Evolutionary conservation across 2,329 filamentous ascomycete genomes (phyloP).

Genomic region (Aspergillus fumigatiaffinis): DNA sequence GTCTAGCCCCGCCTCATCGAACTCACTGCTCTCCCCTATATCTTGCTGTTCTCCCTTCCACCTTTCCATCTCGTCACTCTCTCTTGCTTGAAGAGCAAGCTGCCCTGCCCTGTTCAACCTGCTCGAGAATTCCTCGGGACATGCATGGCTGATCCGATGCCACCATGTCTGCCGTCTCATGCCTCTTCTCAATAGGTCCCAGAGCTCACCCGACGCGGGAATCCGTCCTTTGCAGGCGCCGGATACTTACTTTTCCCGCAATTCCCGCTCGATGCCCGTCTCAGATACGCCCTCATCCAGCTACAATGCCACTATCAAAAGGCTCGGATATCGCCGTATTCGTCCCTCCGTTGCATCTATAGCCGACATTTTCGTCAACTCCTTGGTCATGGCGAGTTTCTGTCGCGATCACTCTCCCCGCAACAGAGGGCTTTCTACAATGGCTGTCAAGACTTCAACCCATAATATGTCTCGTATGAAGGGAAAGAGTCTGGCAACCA

Average conservation of each 20-base stretch:
- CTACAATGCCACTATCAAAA: conserved; percentile 24
- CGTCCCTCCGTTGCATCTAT: conserved; percentile 34
- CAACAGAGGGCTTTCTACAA: conserved; percentile 26
- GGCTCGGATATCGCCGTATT: conserved; percentile 25
- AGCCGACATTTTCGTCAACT: conserved; percentile 52
- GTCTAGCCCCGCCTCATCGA: neutral
- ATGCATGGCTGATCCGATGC: conserved; percentile 37
- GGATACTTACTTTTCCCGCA: conserved; percentile 22
- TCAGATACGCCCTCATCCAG: conserved; percentile 18
- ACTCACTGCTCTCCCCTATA: neutral
- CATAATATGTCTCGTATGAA: conserved; percentile 17
- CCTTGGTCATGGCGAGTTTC: conserved; percentile 50
- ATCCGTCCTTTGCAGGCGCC: conserved; percentile 44
- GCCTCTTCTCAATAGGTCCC: conserved; percentile 56
- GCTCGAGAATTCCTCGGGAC: conserved; percentile 22
- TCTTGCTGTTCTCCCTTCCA: neutral
- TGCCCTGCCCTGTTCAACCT: conserved; percentile 10
- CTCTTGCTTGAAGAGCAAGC: conserved; percentile 11
- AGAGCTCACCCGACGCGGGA: conserved; percentile 48
- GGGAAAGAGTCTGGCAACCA: conserved; percentile 11
- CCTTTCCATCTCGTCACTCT: conserved; percentile 1
- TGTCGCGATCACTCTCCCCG: conserved; percentile 47
- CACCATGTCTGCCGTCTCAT: conserved; percentile 63
- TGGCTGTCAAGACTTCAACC: conserved; percentile 15
- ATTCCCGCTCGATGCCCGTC: conserved; percentile 27